A percentile compares a stretch with the other conserved stretches of the same genome.
Conservation (phyloP, 2,329 filamentous ascomycete species). For the Fusarium tanahbumbuense region DNA sequence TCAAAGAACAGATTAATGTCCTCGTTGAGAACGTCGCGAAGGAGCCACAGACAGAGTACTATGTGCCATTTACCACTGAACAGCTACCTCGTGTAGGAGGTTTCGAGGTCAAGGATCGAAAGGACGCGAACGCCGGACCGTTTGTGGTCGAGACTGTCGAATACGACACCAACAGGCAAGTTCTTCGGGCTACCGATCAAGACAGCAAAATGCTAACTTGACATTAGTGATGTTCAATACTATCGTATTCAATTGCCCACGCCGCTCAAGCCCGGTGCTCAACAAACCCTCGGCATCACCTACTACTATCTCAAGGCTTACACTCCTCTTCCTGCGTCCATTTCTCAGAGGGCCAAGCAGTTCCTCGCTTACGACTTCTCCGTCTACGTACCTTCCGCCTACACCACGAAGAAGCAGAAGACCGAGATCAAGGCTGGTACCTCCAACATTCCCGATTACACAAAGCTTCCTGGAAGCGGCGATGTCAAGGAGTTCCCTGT, state of each 20-base stretch:
- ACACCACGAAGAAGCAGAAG: slow-evolving; percentile 91
- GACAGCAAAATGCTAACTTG: slow-evolving; percentile 25
- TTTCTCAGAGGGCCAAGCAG: slow-evolving; percentile 87
- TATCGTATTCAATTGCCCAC: slow-evolving; percentile 83
- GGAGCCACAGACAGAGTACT: slow-evolving; percentile 88
- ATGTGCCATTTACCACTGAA: slow-evolving; percentile 82
- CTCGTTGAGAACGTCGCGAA: slow-evolving; percentile 88
- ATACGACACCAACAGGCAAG: slow-evolving; percentile 69
- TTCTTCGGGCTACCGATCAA: slow-evolving; percentile 21
- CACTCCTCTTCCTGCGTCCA: slow-evolving; percentile 80
- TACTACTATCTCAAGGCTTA: slow-evolving; percentile 86
- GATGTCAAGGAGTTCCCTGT: slow-evolving; percentile 75
- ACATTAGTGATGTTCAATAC: slow-evolving; percentile 76
- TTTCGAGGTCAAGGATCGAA: slow-evolving; percentile 93
- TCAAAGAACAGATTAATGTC: slow-evolving; percentile 92
- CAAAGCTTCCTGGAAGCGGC: slow-evolving; percentile 71
- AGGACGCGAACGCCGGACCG: slow-evolving; percentile 73
- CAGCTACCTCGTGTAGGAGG: slow-evolving; percentile 83
- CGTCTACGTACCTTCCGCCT: slow-evolving; percentile 84
- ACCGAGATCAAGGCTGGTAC: slow-evolving; percentile 89
- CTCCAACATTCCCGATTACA: slow-evolving; percentile 86
- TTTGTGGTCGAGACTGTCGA: slow-evolving; percentile 79
- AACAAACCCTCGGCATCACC: slow-evolving; percentile 88
- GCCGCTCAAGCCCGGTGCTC: slow-evolving; percentile 78
- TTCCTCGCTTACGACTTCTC: slow-evolving; percentile 89